Evolutionary conservation across 345 rosid species (phyloP).

Genomic region (Populus simonii): DNA sequence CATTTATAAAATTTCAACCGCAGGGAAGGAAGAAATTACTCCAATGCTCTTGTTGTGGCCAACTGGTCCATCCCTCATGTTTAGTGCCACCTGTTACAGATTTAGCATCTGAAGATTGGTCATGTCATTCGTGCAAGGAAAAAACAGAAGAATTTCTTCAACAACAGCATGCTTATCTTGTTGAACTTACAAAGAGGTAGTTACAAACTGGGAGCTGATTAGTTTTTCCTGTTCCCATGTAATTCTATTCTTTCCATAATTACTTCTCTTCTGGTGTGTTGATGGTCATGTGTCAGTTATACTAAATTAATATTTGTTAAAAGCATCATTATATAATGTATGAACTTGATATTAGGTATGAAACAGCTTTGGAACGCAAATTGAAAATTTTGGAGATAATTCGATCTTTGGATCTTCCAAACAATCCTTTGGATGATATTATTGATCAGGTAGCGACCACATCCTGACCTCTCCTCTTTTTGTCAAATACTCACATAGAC

Average conservation of each 20-base stretch:
- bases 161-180: slow-evolving; percentile 59
- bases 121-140: slow-evolving; percentile 91
- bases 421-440: slow-evolving; percentile 96
- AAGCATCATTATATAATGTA: slow-evolving; percentile 7
- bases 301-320: slow-evolving; percentile 7
- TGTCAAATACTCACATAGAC: not conserved
- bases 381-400: slow-evolving; percentile 80
- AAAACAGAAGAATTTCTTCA: slow-evolving; percentile 92
- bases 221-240: not conserved
- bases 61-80: slow-evolving; percentile 83
- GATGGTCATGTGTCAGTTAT: slow-evolving; percentile 1
- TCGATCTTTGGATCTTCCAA: slow-evolving; percentile 87
- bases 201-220: slow-evolving; percentile 7
- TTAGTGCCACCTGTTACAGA: slow-evolving; percentile 81
- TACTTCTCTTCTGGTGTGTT: not conserved
- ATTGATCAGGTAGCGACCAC: slow-evolving; percentile 71
- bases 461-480: not conserved
- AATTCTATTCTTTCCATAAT: not conserved
- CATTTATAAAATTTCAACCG: slow-evolving; percentile 21
- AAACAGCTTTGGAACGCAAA: slow-evolving; percentile 80
- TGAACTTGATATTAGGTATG: slow-evolving; percentile 56
- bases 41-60: slow-evolving; percentile 88
- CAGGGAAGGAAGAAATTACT: slow-evolving; percentile 94
- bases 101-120: slow-evolving; percentile 69
- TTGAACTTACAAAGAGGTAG: slow-evolving; percentile 74